A percentile compares a stretch with the other conserved stretches of the same genome.
These are phyloP conservation scores for Paecilomyces fulvus DNA, from an alignment of 2,329 filamentous ascomycete species.

Conservation along the genomic window DNA sequence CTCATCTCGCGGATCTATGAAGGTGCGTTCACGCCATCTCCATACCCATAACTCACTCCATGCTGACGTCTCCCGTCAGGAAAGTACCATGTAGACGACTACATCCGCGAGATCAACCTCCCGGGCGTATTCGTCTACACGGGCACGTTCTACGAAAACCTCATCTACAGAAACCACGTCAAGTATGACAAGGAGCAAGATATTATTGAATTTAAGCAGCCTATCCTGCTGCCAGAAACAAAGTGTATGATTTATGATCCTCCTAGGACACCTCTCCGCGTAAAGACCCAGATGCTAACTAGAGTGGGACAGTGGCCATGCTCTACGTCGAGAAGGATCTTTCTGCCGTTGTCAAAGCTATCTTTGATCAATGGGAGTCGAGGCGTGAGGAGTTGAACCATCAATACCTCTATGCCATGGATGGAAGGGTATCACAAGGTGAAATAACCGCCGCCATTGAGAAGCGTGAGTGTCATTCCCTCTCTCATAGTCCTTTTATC, in stretches of 20 bases:
- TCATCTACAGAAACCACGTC: constrained; percentile 7
- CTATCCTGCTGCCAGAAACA: constrained; percentile 6
- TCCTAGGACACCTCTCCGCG: not conserved
- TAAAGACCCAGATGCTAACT: not conserved
- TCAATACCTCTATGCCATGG: not conserved
- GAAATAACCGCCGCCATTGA: not conserved
- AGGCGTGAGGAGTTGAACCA: constrained; percentile 7
- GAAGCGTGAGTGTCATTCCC: not conserved
- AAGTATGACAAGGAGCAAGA: constrained; percentile 3
- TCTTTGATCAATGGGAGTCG: constrained; percentile 13
- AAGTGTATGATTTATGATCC: constrained; percentile 3
- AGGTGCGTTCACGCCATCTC: constrained; percentile 1
- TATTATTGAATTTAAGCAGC: constrained; percentile 8
- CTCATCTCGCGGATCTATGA: constrained; percentile 4
- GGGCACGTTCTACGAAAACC: constrained; percentile 13
- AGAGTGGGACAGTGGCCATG: constrained; percentile 7
- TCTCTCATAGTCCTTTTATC: not conserved
- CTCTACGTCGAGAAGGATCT: constrained; percentile 12
- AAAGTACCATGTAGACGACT: constrained; percentile 12
- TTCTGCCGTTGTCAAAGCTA: constrained; percentile 8
- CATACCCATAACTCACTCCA: not conserved
- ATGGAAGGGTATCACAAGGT: not conserved
- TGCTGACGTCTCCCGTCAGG: not conserved
- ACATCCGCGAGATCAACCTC: constrained; percentile 10
- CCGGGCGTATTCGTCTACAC: constrained; percentile 11